phyloP scores from a whole-genome alignment of 108 stramenopile species.

The Schizochytrium sp. region DNA sequence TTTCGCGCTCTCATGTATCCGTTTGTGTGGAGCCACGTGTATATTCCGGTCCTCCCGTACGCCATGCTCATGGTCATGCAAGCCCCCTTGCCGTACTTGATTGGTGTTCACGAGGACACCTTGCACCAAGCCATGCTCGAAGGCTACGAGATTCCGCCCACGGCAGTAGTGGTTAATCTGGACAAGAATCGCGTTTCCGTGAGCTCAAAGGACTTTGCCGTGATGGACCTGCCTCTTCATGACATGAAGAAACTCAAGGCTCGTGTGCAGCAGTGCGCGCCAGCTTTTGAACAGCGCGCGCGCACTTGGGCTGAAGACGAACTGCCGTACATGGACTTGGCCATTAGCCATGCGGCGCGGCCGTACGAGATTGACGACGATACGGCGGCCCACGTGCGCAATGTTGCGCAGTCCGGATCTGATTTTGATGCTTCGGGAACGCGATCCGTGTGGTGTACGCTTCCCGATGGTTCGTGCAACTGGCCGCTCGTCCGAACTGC shows the following conservation, averaged over 20 bases:
- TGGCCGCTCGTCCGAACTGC: slow-evolving; percentile 42
- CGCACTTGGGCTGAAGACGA: slow-evolving; percentile 37
- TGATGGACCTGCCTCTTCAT: slow-evolving; percentile 50
- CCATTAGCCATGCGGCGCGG: slow-evolving; percentile 26
- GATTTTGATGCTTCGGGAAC: slow-evolving; percentile 63
- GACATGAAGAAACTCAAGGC: slow-evolving; percentile 38
- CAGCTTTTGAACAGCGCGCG: slow-evolving; percentile 19
- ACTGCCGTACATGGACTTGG: slow-evolving; percentile 39
- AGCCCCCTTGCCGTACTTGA: slow-evolving; percentile 72
- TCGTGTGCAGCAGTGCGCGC: slow-evolving; percentile 29
- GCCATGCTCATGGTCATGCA: slow-evolving; percentile 73
- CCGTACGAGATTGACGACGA: slow-evolving; percentile 44
- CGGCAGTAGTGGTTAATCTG: slow-evolving; percentile 74
- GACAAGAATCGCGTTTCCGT: slow-evolving; percentile 63
- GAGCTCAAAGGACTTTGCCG: slow-evolving; percentile 49
- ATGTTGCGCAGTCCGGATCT: slow-evolving; percentile 55
- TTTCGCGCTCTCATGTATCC: slow-evolving; percentile 72
- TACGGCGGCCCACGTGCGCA: slow-evolving; percentile 62
- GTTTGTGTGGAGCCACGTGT: slow-evolving; percentile 73
- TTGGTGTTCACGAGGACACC: slow-evolving; percentile 69
- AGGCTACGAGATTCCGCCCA: slow-evolving; percentile 52
- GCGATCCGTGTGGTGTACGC: slow-evolving; percentile 63
- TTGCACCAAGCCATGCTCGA: slow-evolving; percentile 45
- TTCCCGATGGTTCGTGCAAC: slow-evolving; percentile 52
- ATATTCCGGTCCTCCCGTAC: slow-evolving; percentile 70